phyloP scores from a whole-genome alignment of 192 early-diverging fungal genomes.

The Gamsiella multidivaricata region DNA sequence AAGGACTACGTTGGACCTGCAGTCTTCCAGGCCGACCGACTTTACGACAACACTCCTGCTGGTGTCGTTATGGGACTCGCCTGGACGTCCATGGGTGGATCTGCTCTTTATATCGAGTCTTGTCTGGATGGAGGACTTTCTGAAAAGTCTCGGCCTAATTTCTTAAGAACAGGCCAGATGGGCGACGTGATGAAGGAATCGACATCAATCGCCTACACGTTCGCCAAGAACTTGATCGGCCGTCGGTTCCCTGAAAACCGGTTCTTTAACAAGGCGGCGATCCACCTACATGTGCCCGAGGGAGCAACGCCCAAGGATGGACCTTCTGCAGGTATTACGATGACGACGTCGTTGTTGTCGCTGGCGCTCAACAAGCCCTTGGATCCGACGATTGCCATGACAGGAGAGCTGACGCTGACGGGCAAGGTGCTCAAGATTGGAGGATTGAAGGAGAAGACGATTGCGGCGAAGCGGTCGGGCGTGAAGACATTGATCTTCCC shows the following conservation, averaged over 20 bases:
- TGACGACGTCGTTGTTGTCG: slow-evolving; percentile 94
- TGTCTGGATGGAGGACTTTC: slow-evolving; percentile 83
- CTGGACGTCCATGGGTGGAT: slow-evolving; percentile 97
- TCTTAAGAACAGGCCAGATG: slow-evolving; percentile 94
- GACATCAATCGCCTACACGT: slow-evolving; percentile 95
- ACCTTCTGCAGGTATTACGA: slow-evolving; percentile 94
- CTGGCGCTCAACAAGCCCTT: slow-evolving; percentile 86
- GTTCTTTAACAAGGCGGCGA: slow-evolving; percentile 90
- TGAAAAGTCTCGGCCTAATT: slow-evolving; percentile 62
- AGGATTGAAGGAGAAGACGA: slow-evolving; percentile 97
- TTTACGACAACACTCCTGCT: slow-evolving; percentile 90
- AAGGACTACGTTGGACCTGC: slow-evolving; percentile 96
- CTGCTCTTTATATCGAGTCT: slow-evolving; percentile 95
- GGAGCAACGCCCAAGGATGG: slow-evolving; percentile 99
- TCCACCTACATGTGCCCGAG: slow-evolving; percentile 97
- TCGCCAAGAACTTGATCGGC: slow-evolving; percentile 85
- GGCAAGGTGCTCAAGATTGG: slow-evolving; percentile 98
- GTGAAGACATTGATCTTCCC: slow-evolving; percentile 94
- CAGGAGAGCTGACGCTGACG: slow-evolving; percentile 97
- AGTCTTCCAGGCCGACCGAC: slow-evolving; percentile 86
- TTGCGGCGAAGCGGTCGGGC: slow-evolving; percentile 94
- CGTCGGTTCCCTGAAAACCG: slow-evolving; percentile 82
- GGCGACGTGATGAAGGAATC: slow-evolving; percentile 99
- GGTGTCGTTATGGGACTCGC: slow-evolving; percentile 99
- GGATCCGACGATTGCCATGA: slow-evolving; percentile 92